Base-by-base conservation (phyloP, 805 yeast species). In the Kregervanrija pseudodelftensis region DNA sequence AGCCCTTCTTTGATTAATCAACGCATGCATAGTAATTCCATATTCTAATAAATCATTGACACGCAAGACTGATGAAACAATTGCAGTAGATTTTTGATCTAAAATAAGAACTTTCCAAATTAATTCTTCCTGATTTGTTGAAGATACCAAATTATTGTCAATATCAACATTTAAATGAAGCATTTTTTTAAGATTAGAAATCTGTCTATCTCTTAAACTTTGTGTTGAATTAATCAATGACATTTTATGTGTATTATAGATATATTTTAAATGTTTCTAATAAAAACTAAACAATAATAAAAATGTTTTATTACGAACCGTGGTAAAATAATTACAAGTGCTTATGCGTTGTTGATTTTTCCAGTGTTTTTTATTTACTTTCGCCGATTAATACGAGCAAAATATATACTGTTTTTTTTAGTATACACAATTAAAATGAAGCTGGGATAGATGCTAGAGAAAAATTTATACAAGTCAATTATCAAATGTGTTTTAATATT, bases 91-190 rank as follows among this genome's bases (percentile, higher is more conserved):
- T 47, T 80, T 76, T 35, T 72, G 63, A 61, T 93, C 99, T 52
- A 93, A 72, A 5, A 93, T 77, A 40, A 93, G 72, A 8, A 86
- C 95, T 59, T 93, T 93, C 99, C 99, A 93, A 30, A 82, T 72
- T 44, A 86, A 72, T 51, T 82, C 88, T 53, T 81, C 85, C 41
- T 71, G 76, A 48, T 74, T 74, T 15, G 74, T 66, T 8, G 82
- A 74, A 34, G 76, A 46, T 30, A 49, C 72, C 8, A 80, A 74
- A 3, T 74, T 70, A 10, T 76, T 71, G 41, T 77, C 82, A 46
- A 78, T 70, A 68, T 87, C 88, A 58, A 88, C 74, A 67, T 91
- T 91, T 59, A 89, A 73, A 59, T 85, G 82, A 47, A 91, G 80
- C 93, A 93, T 85, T 49, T 82, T 84, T 70, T 86, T 86, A 57